Conservation (phyloP, 805 yeast species). For the Ogataea pilisensis region DNA sequence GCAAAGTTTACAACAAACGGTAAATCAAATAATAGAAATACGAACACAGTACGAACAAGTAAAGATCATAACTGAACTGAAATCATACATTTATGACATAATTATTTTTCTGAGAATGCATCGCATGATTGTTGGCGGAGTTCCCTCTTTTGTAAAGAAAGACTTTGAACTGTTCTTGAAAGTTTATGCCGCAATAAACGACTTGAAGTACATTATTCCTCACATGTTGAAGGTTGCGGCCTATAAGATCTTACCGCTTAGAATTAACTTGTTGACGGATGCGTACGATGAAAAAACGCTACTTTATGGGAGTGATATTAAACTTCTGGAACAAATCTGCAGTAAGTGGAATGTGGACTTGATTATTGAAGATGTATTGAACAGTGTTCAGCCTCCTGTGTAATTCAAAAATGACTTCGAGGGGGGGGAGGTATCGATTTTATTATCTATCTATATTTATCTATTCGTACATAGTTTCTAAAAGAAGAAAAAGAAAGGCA, state of each 20-base stretch:
- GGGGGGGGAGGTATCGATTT: neutral
- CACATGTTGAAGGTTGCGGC: conserved; percentile 48
- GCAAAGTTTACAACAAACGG: neutral
- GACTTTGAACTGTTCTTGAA: conserved; percentile 40
- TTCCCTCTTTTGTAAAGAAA: conserved; percentile 41
- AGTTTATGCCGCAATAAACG: conserved; percentile 40
- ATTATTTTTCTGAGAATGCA: conserved; percentile 50
- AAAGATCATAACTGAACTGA: conserved; percentile 45
- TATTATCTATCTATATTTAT: neutral
- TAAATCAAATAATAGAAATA: neutral
- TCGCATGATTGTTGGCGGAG: conserved; percentile 48
- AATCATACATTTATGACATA: conserved; percentile 54
- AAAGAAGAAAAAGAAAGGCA: no score
- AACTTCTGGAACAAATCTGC: conserved; percentile 37
- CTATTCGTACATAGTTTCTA: no score
- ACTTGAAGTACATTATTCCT: conserved; percentile 46
- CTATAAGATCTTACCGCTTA: conserved; percentile 44
- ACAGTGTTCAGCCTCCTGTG: conserved; percentile 49
- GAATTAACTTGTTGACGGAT: conserved; percentile 29
- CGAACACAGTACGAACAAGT: conserved; percentile 18
- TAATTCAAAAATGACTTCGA: conserved; percentile 25
- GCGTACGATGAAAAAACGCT: conserved; percentile 48
- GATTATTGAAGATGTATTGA: conserved; percentile 49
- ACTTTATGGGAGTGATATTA: conserved; percentile 52
- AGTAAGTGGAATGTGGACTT: conserved; percentile 42